Base-by-base conservation (phyloP, 140 eudicot species). In the Erigeron philadelphicus region DNA sequence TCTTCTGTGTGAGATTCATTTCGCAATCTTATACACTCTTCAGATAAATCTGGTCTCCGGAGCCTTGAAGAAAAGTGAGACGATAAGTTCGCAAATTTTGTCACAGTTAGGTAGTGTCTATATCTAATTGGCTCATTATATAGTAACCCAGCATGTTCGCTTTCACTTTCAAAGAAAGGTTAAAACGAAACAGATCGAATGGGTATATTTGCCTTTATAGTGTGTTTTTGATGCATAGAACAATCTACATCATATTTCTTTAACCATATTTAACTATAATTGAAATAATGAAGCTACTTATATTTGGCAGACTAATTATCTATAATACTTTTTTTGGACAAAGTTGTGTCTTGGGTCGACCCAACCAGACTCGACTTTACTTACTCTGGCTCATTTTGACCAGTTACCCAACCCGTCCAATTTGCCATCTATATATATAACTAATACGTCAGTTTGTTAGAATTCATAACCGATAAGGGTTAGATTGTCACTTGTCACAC, bases 1-100 rank as follows among this genome's bases (percentile, higher is more conserved):
- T 72, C 97, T 94, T 85, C 84, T 94, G 48, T 94, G 99, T 73
- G 99, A 94, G 86, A 85, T 77, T 73, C 99, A 94, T 83, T 94
- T 94, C 74, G 95, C 95, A 38, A 59, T 89, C 73, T 69, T 89
- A 78, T 94, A 94, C 87, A 76, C 87, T 70, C 95, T 94, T 81
- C 97, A 87, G 76, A 83, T 94, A 58, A 78, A 75, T 73, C 64
- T 94, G 75, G 80, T 94, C 41, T 83, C 96, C 8, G 81, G 56
- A 75, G 80, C 74, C 50, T 76, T 89, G 88, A 83, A 79, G 80
- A 80, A 64, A 67, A 76, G 81, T 25, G 86, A 85, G 75, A 85
- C 89, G 11, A 71, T 81, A 44, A 80, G 95, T 81, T 48, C 75
- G 70, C 83, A 75, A 79, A 78, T 94, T 72, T 84, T 94, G 65